Base-by-base conservation (phyloP, 805 yeast genomes). In the Saturnispora zaruensis region DNA sequence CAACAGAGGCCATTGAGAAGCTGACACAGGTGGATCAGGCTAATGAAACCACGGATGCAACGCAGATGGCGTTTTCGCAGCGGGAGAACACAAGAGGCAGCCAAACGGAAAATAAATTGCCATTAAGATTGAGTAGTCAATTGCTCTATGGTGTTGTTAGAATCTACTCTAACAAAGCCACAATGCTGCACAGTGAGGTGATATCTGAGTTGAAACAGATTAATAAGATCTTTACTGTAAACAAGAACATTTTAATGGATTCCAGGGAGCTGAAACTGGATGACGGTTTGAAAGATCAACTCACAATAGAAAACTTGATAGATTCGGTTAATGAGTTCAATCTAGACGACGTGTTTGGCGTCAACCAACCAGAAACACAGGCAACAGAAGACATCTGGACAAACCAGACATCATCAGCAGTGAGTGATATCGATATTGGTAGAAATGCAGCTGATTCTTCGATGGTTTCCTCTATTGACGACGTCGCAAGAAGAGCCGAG, bases 81-180 rank as follows among this genome's bases (percentile, higher is more conserved):
- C 23, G 33, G 5, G 21, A 36, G 4, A 42, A 28, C 28, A 16
- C 18, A 7, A 36, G 18, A 5, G 9, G 36, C 4, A 1, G 21
- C 20, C 8, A 33, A n/a, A 7, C 60, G 11, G 58, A 65, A 2
- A 84, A 81, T 46, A 81, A 88, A 9, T 73, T 89, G 50, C 87
- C 96, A 0, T 71, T 89, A 46, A 73, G 96, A 50, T 72, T 87
- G 24, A 84, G 96, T 1, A 95, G 96, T 4, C 96, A 89, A 61
- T 71, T 90, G 48, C 70, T 90, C 37, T 79, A 85, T 49, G 97
- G 96, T 46, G 87, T 90, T 4, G 95, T 87, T 33, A 74, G 87
- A 51, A 90, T 90, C 21, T 90, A 88, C 65, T 82, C 93, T 11
- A 72, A 91, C 52, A 87, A 90, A 65, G 87, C 96, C 25, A 84